Base-by-base conservation (phyloP, 2,329 filamentous ascomycete species). In the Phaeosphaeriaceae sp. region DNA sequence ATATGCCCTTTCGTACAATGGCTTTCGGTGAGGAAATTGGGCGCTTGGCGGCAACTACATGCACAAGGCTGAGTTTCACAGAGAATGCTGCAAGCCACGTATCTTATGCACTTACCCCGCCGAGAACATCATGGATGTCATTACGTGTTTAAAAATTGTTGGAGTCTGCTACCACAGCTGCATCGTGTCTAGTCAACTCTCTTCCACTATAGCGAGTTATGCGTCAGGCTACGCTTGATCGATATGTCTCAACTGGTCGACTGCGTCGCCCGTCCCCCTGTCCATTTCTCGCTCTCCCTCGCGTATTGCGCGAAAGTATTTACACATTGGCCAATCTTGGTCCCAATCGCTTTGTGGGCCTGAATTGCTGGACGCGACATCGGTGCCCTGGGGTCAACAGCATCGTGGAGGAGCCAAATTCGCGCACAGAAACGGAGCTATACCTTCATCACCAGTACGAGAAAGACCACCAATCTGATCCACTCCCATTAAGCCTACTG, bases 301-400 rank as follows among this genome's bases (percentile, higher is more conserved):
- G 26, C 17, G 5, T 22, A 22, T 15, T 50, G 26, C 9, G 48
- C 9, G 48, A 50, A 22, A 50, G n/a, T 11, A 50, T 50, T 17
- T 50, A 50, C 28, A n/a, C 15, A 3, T 19, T 50, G 26, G 48
- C n/a, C n/a, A 50, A 50, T 15, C 48, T 50, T 17, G 21, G 48
- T 50, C 48, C 48, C 13, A 21, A 22, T 9, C 48, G 26, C 48
- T 50, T 50, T 15, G 35, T 50, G 21, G 19, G 35, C 26, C 48
- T 40, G 6, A 50, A 40, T 40, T 50, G 26, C 48, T 50, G 48
- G 48, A 9, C 26, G 2, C 48, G 15, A 50, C 28, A 32, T 17
- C 48, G 48, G 48, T 50, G 48, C 15, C 48, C 48, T 49, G 28
- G 47, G 11, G 28, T 6, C 47, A 22, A 26, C 47, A 49, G 47